Evolutionary conservation across 192 early-diverging fungal genomes (phyloP).

Genomic region (Podochytrium sp.): DNA sequence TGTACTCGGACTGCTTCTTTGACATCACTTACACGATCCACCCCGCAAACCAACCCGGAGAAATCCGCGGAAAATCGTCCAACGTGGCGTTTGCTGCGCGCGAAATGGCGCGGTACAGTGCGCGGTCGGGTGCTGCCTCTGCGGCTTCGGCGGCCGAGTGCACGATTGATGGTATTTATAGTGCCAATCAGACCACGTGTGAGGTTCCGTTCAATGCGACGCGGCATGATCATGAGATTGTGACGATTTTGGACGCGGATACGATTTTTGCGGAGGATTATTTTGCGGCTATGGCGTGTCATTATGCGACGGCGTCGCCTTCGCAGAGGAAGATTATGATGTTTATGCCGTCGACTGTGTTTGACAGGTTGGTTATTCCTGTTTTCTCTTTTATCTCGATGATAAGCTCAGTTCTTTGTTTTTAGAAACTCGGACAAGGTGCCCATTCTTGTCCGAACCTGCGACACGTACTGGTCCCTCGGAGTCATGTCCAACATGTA

Average conservation of each 20-base stretch:
- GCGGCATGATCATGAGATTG: slow-evolving; percentile 61
- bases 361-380: slow-evolving; percentile 39
- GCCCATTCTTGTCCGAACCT: slow-evolving; percentile 71
- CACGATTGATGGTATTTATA: neutral
- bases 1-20: slow-evolving; percentile 63
- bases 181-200: slow-evolving; percentile 4
- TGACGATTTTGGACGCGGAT: slow-evolving; percentile 78
- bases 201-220: slow-evolving; percentile 11
- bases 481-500: slow-evolving; percentile 77
- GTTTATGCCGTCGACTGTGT: slow-evolving; percentile 60
- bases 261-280: slow-evolving; percentile 76
- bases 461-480: slow-evolving; percentile 77
- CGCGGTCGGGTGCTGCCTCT: neutral
- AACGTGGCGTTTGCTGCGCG: slow-evolving; percentile 72
- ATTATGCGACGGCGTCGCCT: slow-evolving; percentile 49
- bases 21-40: slow-evolving; percentile 75
- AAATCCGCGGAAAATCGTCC: slow-evolving; percentile 73
- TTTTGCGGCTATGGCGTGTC: slow-evolving; percentile 56
- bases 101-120: slow-evolving; percentile 47
- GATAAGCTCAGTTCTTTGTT: neutral
- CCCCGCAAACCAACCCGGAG: slow-evolving; percentile 66
- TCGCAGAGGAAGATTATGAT: slow-evolving; percentile 56
- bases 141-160: slow-evolving; percentile 4
- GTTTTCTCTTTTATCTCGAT: slow-evolving; percentile 13
- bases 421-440: slow-evolving; percentile 67